phyloP scores from a whole-genome alignment of 805 yeast genomes.

The Nakazawaea siamensis region DNA sequence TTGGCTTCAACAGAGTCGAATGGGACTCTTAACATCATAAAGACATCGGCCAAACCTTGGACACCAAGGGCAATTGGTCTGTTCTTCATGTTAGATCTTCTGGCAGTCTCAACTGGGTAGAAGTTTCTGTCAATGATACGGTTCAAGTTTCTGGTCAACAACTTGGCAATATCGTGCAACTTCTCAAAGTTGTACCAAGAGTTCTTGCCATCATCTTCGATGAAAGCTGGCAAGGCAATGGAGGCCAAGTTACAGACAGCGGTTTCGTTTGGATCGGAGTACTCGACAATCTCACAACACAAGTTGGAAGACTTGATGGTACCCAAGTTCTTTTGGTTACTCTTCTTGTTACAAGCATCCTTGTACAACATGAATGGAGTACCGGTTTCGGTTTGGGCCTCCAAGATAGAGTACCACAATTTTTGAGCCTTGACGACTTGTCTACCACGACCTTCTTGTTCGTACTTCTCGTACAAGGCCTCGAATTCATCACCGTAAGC shows the following conservation, averaged over 20 bases:
- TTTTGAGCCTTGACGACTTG: constrained; percentile 76
- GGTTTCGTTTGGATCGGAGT: constrained; percentile 84
- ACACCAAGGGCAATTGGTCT: constrained; percentile 97
- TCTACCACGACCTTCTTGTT: constrained; percentile 55
- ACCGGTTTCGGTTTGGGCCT: constrained; percentile 94
- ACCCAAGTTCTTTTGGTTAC: constrained; percentile 90
- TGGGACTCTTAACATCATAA: constrained; percentile 71
- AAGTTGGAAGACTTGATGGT: constrained; percentile 87
- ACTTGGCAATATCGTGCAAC: constrained; percentile 71
- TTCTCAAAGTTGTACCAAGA: constrained; percentile 61
- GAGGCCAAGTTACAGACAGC: constrained; percentile 96
- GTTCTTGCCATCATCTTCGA: constrained; percentile 38
- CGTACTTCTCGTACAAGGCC: constrained; percentile 63
- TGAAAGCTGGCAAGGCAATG: constrained; percentile 76
- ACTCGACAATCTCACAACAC: constrained; percentile 92
- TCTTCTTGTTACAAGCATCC: constrained; percentile 81
- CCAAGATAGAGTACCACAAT: constrained; percentile 82
- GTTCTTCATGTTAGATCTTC: constrained; percentile 66
- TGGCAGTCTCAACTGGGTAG: constrained; percentile 79
- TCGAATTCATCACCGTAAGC: constrained; percentile 81
- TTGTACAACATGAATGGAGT: constrained; percentile 92
- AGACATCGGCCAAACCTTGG: constrained; percentile 93
- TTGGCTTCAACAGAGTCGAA: constrained; percentile 81
- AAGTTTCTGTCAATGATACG: constrained; percentile 74
- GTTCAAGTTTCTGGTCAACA: constrained; percentile 72